Percentiles rank a stretch among this genome's conserved stretches.
These are phyloP conservation scores for Ophiostoma pallidulum DNA, from an alignment of 2,329 filamentous ascomycete species.

Conservation along the genomic window DNA sequence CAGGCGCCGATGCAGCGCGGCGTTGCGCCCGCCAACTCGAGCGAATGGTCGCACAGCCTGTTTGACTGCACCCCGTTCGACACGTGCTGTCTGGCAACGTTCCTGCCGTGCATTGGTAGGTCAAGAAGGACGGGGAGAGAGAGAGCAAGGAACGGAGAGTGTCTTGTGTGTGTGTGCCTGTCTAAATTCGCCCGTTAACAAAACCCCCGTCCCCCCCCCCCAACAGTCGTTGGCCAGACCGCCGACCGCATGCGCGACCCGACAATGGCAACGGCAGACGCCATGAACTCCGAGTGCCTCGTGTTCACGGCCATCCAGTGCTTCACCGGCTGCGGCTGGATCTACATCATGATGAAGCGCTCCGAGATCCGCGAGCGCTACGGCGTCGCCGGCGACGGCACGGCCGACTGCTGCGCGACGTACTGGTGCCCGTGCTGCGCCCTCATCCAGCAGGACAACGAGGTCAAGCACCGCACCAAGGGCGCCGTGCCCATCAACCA, in stretches of 20 bases:
- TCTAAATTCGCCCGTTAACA: neutral
- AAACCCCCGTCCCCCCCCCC: too few relatives aligned
- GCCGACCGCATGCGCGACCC: slow-evolving; percentile 36
- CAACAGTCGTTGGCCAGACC: slow-evolving; percentile 34
- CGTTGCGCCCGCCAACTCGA: slow-evolving; percentile 3
- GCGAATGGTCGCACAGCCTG: slow-evolving; percentile 30
- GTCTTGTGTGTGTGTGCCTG: too few relatives aligned
- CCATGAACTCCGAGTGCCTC: slow-evolving; percentile 34
- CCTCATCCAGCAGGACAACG: slow-evolving; percentile 50
- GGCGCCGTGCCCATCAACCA: slow-evolving; percentile 18
- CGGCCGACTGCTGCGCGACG: slow-evolving; percentile 40
- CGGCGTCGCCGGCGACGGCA: slow-evolving; percentile 40
- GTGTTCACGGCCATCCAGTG: slow-evolving; percentile 30
- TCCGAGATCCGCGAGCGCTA: slow-evolving; percentile 43
- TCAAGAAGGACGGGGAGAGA: neutral
- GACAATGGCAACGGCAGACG: slow-evolving; percentile 29
- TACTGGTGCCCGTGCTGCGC: slow-evolving; percentile 49
- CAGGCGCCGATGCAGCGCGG: slow-evolving; percentile 13
- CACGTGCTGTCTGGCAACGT: slow-evolving; percentile 30
- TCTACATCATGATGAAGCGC: slow-evolving; percentile 44
- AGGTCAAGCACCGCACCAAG: slow-evolving; percentile 29
- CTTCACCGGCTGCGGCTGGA: slow-evolving; percentile 34
- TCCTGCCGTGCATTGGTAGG: slow-evolving; percentile 36
- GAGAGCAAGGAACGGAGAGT: neutral
- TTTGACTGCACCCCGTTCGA: slow-evolving; percentile 32